phyloP scores from a whole-genome alignment of 1,284 basidiomycete species.

The Neonothopanus nambi region DNA sequence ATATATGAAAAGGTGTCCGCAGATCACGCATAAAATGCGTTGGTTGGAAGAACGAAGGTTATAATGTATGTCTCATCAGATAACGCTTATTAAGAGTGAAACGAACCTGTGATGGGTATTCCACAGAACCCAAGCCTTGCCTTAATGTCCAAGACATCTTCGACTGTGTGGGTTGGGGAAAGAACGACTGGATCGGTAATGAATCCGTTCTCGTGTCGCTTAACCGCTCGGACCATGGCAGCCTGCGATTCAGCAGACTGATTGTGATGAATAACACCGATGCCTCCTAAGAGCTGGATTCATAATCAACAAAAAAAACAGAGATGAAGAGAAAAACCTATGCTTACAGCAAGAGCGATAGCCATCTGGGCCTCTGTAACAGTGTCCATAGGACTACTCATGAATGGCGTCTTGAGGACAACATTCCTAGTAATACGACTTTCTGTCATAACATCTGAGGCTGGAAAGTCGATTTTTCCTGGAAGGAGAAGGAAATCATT shows the following conservation, averaged over 20 bases:
- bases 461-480: conserved; percentile 95
- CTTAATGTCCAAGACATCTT: conserved; percentile 94
- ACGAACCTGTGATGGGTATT: conserved; percentile 92
- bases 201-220: conserved; percentile 98
- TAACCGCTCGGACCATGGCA: conserved; percentile 95
- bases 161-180: conserved; percentile 77
- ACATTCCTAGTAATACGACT: conserved; percentile 91
- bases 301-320: conserved; percentile 22
- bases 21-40: conserved; percentile 70
- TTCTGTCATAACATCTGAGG: conserved; percentile 81
- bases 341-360: conserved; percentile 85
- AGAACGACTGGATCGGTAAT: conserved; percentile 94
- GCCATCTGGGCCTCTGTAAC: conserved; percentile 99
- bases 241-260: conserved; percentile 89
- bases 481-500: conserved; percentile 93
- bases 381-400: conserved; percentile 99
- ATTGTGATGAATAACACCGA: conserved; percentile 99
- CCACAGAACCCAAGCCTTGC: conserved; percentile 92
- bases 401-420: conserved; percentile 91
- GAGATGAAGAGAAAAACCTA: conserved; percentile 14
- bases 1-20: conserved; percentile 53
- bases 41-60: conserved; percentile 91
- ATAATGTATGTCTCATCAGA: conserved; percentile 53
- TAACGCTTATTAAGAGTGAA: conserved; percentile 29
- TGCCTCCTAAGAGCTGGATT: conserved; percentile 84